Evolutionary conservation across 1,284 basidiomycete species (phyloP).

Genomic region (Butyriboletus appendiculatus): DNA sequence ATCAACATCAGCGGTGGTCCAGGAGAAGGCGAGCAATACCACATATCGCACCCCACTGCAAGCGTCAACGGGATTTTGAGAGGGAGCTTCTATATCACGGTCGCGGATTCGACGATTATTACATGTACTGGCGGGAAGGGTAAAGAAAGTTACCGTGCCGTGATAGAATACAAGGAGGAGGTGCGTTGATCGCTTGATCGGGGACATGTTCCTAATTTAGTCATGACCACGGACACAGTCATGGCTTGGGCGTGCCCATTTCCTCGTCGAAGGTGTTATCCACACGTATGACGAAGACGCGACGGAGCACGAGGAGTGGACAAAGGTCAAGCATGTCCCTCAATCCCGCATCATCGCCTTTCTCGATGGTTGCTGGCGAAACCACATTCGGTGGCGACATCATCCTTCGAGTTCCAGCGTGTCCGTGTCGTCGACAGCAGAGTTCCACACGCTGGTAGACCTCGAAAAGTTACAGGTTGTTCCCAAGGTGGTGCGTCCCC

Average conservation of each 20-base stretch:
- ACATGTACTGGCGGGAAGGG: slow-evolving; percentile 75
- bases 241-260: slow-evolving; percentile 91
- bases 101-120: slow-evolving; percentile 79
- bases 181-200: slow-evolving; percentile 42
- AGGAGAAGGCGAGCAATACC: slow-evolving; percentile 83
- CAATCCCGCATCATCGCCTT: slow-evolving; percentile 74
- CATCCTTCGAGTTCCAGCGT: slow-evolving; percentile 48
- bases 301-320: slow-evolving; percentile 74
- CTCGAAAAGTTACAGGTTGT: slow-evolving; percentile 73
- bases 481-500: slow-evolving; percentile 83
- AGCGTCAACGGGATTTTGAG: slow-evolving; percentile 91
- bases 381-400: slow-evolving; percentile 78
- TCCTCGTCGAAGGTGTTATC: slow-evolving; percentile 88
- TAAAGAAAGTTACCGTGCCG: slow-evolving; percentile 67
- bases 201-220: slow-evolving; percentile 2
- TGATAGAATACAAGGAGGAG: slow-evolving; percentile 97
- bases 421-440: slow-evolving; percentile 44
- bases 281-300: slow-evolving; percentile 74
- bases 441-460: slow-evolving; percentile 77
- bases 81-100: slow-evolving; percentile 88
- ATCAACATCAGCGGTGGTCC: slow-evolving; percentile 73
- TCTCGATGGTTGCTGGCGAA: slow-evolving; percentile 90
- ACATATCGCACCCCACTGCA: slow-evolving; percentile 89
- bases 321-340: slow-evolving; percentile 90
- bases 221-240: slow-evolving; percentile 48